Evolutionary conservation across 2,329 filamentous ascomycete genomes (phyloP).

Genomic region (Ceratocystis albifundus): DNA sequence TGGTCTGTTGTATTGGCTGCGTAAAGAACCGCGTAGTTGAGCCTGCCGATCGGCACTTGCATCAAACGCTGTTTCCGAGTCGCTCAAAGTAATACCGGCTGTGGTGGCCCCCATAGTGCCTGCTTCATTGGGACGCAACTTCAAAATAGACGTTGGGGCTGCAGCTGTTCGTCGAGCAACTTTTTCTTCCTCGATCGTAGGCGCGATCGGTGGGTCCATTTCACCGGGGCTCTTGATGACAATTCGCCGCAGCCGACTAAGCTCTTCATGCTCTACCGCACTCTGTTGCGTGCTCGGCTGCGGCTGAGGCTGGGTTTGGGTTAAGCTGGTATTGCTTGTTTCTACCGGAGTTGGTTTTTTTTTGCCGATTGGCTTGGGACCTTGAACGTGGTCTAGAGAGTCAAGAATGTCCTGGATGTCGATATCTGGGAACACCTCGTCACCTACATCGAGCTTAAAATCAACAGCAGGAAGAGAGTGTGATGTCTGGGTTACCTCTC

Average conservation of each 20-base stretch:
- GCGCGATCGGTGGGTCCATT: slow-evolving; percentile 24
- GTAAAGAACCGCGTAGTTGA: slow-evolving; percentile 10
- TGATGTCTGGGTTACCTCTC: not conserved
- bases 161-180: slow-evolving; percentile 29
- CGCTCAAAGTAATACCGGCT: not conserved
- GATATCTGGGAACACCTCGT: slow-evolving; percentile 21
- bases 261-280: not conserved
- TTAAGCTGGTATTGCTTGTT: not conserved
- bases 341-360: not conserved
- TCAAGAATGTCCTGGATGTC: slow-evolving; percentile 21
- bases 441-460: not conserved
- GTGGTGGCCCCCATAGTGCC: too few relatives aligned
- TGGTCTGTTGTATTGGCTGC: slow-evolving; percentile 26
- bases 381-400: slow-evolving; percentile 18
- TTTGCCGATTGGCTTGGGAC: slow-evolving; percentile 14
- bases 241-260: slow-evolving; percentile 23
- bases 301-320: not conserved
- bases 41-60: slow-evolving; percentile 20
- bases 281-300: not conserved
- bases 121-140: slow-evolving; percentile 20
- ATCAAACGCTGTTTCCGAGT: not conserved
- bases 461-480: not conserved
- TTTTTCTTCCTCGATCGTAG: slow-evolving; percentile 32
- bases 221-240: slow-evolving; percentile 26
- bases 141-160: slow-evolving; percentile 31